These are phyloP conservation scores for Populus ilicifolia DNA, from an alignment of 345 rosid species.

Conservation along the genomic window DNA sequence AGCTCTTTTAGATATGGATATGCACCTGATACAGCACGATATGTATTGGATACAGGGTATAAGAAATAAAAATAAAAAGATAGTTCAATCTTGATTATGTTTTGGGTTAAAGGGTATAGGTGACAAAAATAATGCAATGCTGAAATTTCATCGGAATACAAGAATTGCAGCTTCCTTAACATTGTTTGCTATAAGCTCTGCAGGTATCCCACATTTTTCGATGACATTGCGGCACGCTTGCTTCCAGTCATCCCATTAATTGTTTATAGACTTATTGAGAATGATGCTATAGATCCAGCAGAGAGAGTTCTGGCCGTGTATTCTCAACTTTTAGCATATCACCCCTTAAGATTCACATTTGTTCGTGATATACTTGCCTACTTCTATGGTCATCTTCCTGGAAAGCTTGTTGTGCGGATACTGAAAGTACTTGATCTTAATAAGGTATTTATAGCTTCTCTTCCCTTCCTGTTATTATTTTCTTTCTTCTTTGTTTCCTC, in stretches of 20 bases:
- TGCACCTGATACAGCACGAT: too few species aligned
- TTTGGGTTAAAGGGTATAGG: too few species aligned
- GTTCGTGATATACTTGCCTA: conserved; percentile 97
- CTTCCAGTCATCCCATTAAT: conserved; percentile 91
- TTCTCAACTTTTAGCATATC: conserved; percentile 64
- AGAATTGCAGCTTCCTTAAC: conserved; percentile 12
- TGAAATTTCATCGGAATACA: neutral
- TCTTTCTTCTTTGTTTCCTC: neutral
- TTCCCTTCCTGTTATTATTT: neutral
- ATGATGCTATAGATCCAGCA: conserved; percentile 74
- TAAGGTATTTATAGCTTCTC: conserved; percentile 51
- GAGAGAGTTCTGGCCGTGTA: conserved; percentile 59
- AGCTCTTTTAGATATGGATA: too few species aligned
- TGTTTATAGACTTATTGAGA: conserved; percentile 90
- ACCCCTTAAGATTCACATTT: conserved; percentile 87
- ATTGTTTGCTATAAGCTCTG: conserved; percentile 12
- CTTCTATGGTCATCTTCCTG: conserved; percentile 88
- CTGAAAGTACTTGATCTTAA: conserved; percentile 75
- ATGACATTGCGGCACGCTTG: conserved; percentile 85
- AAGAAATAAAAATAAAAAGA: too few species aligned
- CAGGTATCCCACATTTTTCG: conserved; percentile 96
- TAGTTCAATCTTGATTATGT: too few species aligned
- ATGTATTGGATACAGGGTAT: too few species aligned
- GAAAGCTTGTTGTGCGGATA: conserved; percentile 66
- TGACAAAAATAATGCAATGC: neutral